Conservation (phyloP, 805 yeast species). For the Sungouiozyma intestinalis region DNA sequence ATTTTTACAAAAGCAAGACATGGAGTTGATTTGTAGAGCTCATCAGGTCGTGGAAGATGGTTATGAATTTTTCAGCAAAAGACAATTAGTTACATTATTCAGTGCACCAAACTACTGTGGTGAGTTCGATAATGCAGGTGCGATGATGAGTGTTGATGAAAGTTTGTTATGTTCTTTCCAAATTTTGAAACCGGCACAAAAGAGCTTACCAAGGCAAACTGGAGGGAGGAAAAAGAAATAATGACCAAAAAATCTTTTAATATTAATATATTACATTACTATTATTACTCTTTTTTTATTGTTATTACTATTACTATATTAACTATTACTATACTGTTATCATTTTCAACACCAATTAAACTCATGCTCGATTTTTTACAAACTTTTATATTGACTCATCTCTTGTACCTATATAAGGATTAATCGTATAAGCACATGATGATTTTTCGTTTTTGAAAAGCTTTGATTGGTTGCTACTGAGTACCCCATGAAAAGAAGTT, state of each 20-base stretch:
- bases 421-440: too few species aligned
- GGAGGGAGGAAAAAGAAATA: conserved; percentile 29
- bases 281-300: conserved; percentile 16
- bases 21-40: conserved; percentile 96
- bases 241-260: neutral
- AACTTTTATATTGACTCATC: neutral
- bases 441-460: too few species aligned
- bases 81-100: conserved; percentile 90
- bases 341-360: neutral
- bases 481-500: too few species aligned
- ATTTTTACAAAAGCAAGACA: conserved; percentile 91
- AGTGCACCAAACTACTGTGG: conserved; percentile 99
- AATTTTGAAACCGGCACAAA: conserved; percentile 95
- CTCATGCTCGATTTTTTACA: neutral
- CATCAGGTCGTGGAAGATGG: conserved; percentile 99
- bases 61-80: conserved; percentile 90
- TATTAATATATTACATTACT: neutral
- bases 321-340: neutral
- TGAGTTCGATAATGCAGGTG: conserved; percentile 98
- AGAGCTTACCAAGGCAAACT: conserved; percentile 35
- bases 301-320: conserved; percentile 10
- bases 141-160: conserved; percentile 99
- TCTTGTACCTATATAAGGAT: too few species aligned
- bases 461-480: too few species aligned
- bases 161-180: conserved; percentile 91